A percentile compares a stretch with the other conserved stretches of the same genome.
Evolutionary conservation across 208 protist genomes (phyloP).

Genomic region (Crithidia sp.): DNA sequence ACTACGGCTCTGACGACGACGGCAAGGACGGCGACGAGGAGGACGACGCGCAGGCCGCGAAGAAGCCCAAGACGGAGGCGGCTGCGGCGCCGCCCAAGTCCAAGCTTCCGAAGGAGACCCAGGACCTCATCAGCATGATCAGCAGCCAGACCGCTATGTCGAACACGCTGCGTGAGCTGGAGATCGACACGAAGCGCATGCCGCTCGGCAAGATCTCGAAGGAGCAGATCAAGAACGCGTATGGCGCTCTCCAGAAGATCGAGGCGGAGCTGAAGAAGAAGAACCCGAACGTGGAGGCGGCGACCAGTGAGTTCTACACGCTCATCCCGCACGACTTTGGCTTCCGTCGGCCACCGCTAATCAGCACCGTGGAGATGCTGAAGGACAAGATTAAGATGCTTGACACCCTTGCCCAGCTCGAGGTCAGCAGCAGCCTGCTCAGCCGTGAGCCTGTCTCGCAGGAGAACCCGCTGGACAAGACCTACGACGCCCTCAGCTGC

Average conservation of each 20-base stretch:
- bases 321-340: conserved; percentile 86
- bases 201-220: conserved; percentile 88
- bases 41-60: conserved; percentile 16
- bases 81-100: conserved; percentile 26
- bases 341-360: conserved; percentile 57
- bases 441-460: conserved; percentile 22
- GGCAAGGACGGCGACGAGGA: conserved; percentile 13
- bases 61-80: conserved; percentile 32
- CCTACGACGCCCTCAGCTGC: conserved; percentile 62
- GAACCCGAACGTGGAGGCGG: conserved; percentile 41
- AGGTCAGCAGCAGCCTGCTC: conserved; percentile 75
- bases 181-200: conserved; percentile 82
- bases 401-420: conserved; percentile 78
- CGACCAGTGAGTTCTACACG: conserved; percentile 76
- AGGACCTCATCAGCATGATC: conserved; percentile 76
- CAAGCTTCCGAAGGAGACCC: conserved; percentile 43
- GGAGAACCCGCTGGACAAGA: conserved; percentile 66
- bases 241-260: conserved; percentile 51
- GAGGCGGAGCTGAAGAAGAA: conserved; percentile 67
- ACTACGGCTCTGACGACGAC: conserved; percentile 47
- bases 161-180: conserved; percentile 70
- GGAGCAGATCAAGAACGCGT: conserved; percentile 65
- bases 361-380: conserved; percentile 55
- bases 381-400: conserved; percentile 82
- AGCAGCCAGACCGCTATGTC: conserved; percentile 62